Base-by-base conservation (phyloP, 768 basidiomycete species). In the Epithele typhae region DNA sequence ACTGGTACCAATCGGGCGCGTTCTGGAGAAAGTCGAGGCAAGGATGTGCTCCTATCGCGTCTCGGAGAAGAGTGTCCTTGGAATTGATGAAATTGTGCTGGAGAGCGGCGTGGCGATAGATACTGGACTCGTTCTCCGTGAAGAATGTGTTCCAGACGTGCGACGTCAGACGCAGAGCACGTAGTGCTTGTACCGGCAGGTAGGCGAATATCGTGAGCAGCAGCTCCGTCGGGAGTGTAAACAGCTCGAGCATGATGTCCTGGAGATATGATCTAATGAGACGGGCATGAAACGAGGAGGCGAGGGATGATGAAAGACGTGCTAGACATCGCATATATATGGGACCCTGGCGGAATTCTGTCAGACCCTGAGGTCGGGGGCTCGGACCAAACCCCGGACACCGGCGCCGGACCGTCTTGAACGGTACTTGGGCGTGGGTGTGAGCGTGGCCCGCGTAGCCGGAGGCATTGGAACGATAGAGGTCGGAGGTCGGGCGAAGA, bases 71-170 rank as follows among this genome's bases (percentile, higher is more conserved):
- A 10, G 54, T 51, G 2, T 55, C 37, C 1, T 51, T 54, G 5
- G 65, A 63, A 24, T 60, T 49, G 17, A 73, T 60, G 58, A 76
- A 81, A 21, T 65, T 68, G 52, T 83, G 79, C 12, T 75, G 56
- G 39, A 71, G 49, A 0, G 84, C 79, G 5, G 78, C 79, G 19
- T 75, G 67, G 50, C 72, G 79, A 58, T 79, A 87, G n/a, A 89
- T 68, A 1, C 67, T 55, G 2, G 60, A 59, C 55, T 78, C 69
- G 55, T 89, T 75, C 12, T 49, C 49, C 7, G 60, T 36, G 32
- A 84, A 55, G 47, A 87, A 73, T 15, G 59, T 34, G 32, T 70
- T 62, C 77, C 79, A 82, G 18, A 59, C 52, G 25, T 58, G 73
- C n/a, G 72, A 79, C 1, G 76, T 60, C 3, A 64, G 61, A 3